Conservation (phyloP, 805 yeast genomes). For the Clavispora fructus region DNA sequence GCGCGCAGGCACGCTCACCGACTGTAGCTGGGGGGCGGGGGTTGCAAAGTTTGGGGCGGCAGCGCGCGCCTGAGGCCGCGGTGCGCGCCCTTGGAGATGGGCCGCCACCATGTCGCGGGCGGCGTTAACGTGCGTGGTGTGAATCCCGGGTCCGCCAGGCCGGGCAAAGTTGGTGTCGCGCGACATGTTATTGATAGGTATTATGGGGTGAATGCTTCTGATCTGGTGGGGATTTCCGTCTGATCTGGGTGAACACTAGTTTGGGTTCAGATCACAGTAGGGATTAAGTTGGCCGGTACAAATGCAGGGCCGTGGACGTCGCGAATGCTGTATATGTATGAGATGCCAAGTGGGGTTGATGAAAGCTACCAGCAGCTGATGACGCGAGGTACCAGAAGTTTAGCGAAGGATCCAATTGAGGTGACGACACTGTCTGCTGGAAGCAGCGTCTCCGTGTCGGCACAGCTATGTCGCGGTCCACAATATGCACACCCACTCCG, state of each 20-base stretch:
- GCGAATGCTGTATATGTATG: too few relatives aligned
- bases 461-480: neutral
- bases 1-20: conserved; percentile 39
- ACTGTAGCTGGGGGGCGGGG: conserved; percentile 15
- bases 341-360: too few relatives aligned
- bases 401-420: too few relatives aligned
- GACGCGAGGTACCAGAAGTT: too few relatives aligned
- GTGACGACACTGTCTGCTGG: neutral
- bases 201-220: too few relatives aligned
- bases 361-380: too few relatives aligned
- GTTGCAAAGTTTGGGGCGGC: conserved; percentile 6
- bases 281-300: too few relatives aligned
- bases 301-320: too few relatives aligned
- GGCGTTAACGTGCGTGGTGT: conserved; percentile 49
- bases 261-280: too few relatives aligned
- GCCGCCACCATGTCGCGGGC: conserved; percentile 60
- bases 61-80: conserved; percentile 7
- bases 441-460: neutral
- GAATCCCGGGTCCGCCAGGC: conserved; percentile 34
- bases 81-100: conserved; percentile 41
- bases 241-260: too few relatives aligned
- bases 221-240: too few relatives aligned
- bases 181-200: neutral
- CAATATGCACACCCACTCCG: neutral
- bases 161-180: neutral